A percentile compares a stretch with the other conserved stretches of the same genome.
Conservation (phyloP, 2,329 filamentous ascomycete species). For the Ceratocystis variospora region DNA sequence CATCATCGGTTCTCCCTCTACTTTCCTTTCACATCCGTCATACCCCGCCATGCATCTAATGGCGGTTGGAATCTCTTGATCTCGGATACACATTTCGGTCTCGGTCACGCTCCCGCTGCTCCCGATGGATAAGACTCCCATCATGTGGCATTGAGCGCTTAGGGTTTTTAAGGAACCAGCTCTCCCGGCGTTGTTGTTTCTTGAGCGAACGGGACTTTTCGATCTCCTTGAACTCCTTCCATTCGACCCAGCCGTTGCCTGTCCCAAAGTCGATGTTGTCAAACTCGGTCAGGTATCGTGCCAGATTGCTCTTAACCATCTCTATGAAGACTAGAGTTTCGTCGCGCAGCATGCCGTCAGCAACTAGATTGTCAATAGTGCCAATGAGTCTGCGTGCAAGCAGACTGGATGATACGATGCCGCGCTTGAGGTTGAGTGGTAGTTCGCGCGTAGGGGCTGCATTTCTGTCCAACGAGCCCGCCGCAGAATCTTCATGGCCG, state of each 20-base stretch:
- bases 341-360: slow-evolving; percentile 14
- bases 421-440: slow-evolving; percentile 10
- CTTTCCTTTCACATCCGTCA: not conserved
- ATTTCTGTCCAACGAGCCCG: not conserved
- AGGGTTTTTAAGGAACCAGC: slow-evolving; percentile 6
- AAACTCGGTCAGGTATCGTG: slow-evolving; percentile 10
- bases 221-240: slow-evolving; percentile 9
- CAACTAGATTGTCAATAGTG: slow-evolving; percentile 7
- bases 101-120: not conserved
- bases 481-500: not conserved
- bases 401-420: slow-evolving; percentile 18
- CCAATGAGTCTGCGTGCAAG: slow-evolving; percentile 23
- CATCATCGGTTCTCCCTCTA: not conserved
- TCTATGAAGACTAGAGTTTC: slow-evolving; percentile 6
- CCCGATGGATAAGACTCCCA: not conserved
- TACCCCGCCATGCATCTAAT: not conserved
- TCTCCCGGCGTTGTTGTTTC: slow-evolving; percentile 3
- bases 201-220: not conserved
- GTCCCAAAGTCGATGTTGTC: slow-evolving; percentile 7
- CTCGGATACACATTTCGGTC: not conserved
- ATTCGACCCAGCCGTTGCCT: slow-evolving; percentile 15
- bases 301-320: slow-evolving; percentile 5
- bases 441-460: not conserved
- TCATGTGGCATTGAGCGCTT: not conserved
- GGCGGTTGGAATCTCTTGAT: not conserved